Conservation (phyloP, 441 rosid species). For the Hura crepitans region DNA sequence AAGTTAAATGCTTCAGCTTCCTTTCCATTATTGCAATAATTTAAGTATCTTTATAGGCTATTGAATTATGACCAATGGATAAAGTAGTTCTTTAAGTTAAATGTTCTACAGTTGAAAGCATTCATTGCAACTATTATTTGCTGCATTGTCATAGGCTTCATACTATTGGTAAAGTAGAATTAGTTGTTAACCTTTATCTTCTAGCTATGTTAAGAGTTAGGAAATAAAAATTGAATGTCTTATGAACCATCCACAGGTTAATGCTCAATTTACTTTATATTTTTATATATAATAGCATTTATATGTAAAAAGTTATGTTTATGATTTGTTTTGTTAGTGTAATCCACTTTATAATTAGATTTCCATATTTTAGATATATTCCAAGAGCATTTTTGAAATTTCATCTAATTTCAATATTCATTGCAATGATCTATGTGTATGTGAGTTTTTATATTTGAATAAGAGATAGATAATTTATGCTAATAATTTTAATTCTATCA, state of each 20-base stretch:
- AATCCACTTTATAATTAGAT: no score
- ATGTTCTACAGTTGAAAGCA: constrained; percentile 47
- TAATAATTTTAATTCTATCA: no score
- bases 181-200: constrained; percentile 41
- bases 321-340: no score
- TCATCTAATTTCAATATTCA: no score
- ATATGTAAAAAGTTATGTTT: no score
- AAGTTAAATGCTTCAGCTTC: not conserved
- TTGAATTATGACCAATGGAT: constrained; percentile 49
- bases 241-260: constrained; percentile 55
- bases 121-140: constrained; percentile 56
- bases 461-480: no score
- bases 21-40: constrained; percentile 7
- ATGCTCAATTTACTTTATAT: constrained; percentile 4
- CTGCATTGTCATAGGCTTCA: constrained; percentile 63
- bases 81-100: constrained; percentile 56
- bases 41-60: constrained; percentile 37
- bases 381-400: no score
- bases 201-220: constrained; percentile 52
- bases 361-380: no score
- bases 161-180: constrained; percentile 55
- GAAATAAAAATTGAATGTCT: constrained; percentile 46
- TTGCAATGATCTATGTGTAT: no score
- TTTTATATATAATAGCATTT: no score
- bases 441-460: no score